Conservation (phyloP, 495 filamentous ascomycete genomes). For the Penicillium argentinense region DNA sequence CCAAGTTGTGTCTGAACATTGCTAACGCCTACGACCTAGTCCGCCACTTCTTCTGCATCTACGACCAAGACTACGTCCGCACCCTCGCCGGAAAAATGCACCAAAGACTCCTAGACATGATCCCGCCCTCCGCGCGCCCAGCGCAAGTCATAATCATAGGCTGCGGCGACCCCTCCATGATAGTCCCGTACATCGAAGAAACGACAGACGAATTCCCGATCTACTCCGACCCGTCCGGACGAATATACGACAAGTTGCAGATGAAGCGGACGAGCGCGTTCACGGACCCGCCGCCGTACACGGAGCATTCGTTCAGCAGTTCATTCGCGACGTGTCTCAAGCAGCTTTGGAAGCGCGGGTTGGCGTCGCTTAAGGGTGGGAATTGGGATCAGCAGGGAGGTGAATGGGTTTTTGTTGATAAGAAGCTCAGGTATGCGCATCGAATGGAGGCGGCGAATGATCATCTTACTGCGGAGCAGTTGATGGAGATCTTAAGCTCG, state of each 20-base stretch:
- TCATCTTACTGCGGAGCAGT: conserved; percentile 27
- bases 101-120: conserved; percentile 15
- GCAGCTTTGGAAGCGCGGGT: conserved; percentile 18
- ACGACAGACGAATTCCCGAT: conserved; percentile 19
- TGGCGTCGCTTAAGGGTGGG: conserved; percentile 12
- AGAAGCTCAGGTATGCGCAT: conserved; percentile 21
- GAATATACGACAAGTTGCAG: conserved; percentile 21
- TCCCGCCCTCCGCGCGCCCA: conserved; percentile 15
- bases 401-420: conserved; percentile 25
- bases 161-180: conserved; percentile 21
- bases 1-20: neutral
- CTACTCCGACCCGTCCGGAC: conserved; percentile 21
- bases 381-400: conserved; percentile 22
- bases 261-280: conserved; percentile 23
- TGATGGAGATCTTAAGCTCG: conserved; percentile 20
- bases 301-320: conserved; percentile 10
- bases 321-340: conserved; percentile 11
- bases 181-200: conserved; percentile 23
- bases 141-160: conserved; percentile 30
- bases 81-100: conserved; percentile 16
- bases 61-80: conserved; percentile 30
- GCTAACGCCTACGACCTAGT: conserved; percentile 10
- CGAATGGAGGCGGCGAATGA: conserved; percentile 24
- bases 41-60: conserved; percentile 30
- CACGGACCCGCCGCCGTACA: conserved; percentile 16